Base-by-base conservation (phyloP, 371 early-diverging fungal species). In the Catenaria anguillulae region DNA sequence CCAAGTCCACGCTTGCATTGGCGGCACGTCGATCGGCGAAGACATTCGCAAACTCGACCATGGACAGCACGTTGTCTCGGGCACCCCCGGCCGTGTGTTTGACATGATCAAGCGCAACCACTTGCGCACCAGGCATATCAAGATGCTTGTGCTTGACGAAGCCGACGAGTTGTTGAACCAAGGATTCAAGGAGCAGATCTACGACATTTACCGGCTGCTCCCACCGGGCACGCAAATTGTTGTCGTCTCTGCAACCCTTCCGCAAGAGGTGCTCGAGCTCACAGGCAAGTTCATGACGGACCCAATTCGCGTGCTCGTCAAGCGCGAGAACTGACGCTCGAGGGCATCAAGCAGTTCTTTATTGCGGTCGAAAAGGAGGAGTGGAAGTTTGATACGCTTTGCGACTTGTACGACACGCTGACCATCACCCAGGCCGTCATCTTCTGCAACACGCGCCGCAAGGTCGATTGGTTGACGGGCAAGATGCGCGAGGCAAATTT, bases 241-340 rank as follows among this genome's bases (percentile, higher is more conserved):
- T 24, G 77, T 97, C 46, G 74, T 95, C 62, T 87, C 88, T 31
- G 96, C 96, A 62, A 95, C 96, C 55, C 88, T 95, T 83, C 92
- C 91, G 64, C 63, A 85, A 42, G 93, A 92, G 64, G 93, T 92
- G 60, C 75, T 94, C 65, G 91, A 91, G 66, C 83, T 93, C 62
- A 87, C 95, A 65, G 83, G 80, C 69, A 86, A 91, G 76, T 92
- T 95, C 71, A 92, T 95, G 84, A 76, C 81, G 54, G 85, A 93
- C 43, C 96, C 96, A 55, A 75, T 93, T 70, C 82, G 88, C 60
- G 92, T 97, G 69, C 80, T 94, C 69, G 90, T 97, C 69, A 97
- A 93, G 82, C 87, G 91, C 71, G 94, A 95, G 93, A 95, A 73
- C 81, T 93, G 69, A 93, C 97, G 55, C 77, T 97, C 61, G 93